Conservation (phyloP, 208 protist genomes). For the Angomonas ambiguus region DNA sequence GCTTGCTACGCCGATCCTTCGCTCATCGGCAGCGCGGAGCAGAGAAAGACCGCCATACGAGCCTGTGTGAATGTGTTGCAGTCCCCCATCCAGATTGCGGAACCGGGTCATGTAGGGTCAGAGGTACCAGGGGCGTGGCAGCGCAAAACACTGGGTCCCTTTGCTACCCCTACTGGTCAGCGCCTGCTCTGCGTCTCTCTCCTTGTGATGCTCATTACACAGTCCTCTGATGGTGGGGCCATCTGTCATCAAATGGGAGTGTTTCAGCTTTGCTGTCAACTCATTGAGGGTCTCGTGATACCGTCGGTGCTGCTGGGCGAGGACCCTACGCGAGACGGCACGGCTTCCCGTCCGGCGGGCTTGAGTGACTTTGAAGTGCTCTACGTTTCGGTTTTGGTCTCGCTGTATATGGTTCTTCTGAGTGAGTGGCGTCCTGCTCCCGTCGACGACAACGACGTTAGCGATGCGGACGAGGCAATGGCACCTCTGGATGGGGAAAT, state of each 20-base stretch:
- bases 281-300: constrained; percentile 32
- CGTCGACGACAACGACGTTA: constrained; percentile 2
- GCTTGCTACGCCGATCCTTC: constrained; percentile 74
- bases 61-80: constrained; percentile 57
- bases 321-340: neutral
- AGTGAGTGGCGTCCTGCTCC: constrained; percentile 29
- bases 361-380: neutral
- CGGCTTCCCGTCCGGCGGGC: neutral
- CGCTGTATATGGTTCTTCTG: constrained; percentile 47
- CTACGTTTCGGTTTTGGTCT: constrained; percentile 31
- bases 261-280: constrained; percentile 61
- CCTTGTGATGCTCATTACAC: constrained; percentile 49
- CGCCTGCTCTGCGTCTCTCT: constrained; percentile 58
- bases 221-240: constrained; percentile 42
- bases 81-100: constrained; percentile 37
- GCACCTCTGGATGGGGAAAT: constrained; percentile 25
- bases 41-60: constrained; percentile 43
- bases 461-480: constrained; percentile 9
- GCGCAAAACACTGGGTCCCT: constrained; percentile 51
- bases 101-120: constrained; percentile 1
- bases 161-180: constrained; percentile 52
- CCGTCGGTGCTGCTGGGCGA: constrained; percentile 16
- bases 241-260: constrained; percentile 41
- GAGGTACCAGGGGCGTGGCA: constrained; percentile 60
- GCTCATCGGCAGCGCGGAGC: constrained; percentile 47